phyloP scores from a whole-genome alignment of 1,139 yeast species.

The Komagataea norvegica region DNA sequence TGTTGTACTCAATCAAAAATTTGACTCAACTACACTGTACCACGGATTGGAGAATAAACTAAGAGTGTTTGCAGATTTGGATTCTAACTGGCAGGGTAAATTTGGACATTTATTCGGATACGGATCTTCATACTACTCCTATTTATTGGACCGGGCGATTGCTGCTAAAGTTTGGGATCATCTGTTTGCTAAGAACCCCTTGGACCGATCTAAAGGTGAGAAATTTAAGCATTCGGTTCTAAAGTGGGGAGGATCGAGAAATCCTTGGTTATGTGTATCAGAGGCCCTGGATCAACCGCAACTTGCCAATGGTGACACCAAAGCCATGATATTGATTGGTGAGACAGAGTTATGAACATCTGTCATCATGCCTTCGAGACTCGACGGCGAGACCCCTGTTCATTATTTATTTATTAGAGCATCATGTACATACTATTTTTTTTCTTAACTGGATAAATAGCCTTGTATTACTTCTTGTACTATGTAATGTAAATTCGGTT shows the following conservation, averaged over 20 bases:
- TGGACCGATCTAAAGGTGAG: constrained; percentile 68
- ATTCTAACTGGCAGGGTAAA: constrained; percentile 88
- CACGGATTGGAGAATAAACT: constrained; percentile 58
- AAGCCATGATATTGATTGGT: constrained; percentile 71
- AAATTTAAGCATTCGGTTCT: constrained; percentile 66
- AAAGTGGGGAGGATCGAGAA: constrained; percentile 91
- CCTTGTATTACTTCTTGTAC: no score
- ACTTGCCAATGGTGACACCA: constrained; percentile 60
- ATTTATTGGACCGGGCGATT: constrained; percentile 86
- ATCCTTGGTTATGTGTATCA: constrained; percentile 85
- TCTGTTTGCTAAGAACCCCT: constrained; percentile 65
- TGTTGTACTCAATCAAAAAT: constrained; percentile 33
- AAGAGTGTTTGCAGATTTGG: constrained; percentile 52
- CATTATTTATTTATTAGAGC: no score
- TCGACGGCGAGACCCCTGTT: no score
- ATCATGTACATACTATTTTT: no score
- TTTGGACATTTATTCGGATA: constrained; percentile 92
- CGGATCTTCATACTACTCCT: constrained; percentile 92
- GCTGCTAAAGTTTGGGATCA: constrained; percentile 82
- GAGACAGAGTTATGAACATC: constrained; percentile 26
- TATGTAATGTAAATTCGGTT: no score
- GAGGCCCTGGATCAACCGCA: constrained; percentile 65
- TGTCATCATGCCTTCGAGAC: no score
- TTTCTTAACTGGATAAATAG: no score
- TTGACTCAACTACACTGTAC: constrained; percentile 56